Evolutionary conservation across 371 early-diverging fungal genomes (phyloP).

Genomic region (Furculomyces boomerangus): DNA sequence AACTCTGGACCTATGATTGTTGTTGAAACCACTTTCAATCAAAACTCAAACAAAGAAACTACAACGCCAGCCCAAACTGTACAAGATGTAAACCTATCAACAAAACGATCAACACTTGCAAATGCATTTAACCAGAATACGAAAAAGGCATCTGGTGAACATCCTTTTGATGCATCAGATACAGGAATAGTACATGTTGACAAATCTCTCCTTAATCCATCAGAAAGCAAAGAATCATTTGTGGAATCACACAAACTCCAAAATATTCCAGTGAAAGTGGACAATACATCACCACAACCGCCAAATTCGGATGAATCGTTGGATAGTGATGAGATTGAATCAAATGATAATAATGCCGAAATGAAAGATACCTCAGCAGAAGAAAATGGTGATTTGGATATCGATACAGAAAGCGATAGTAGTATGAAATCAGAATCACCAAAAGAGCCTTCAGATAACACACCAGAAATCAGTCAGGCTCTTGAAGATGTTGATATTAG

Average conservation of each 20-base stretch:
- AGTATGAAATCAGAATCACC: too few relatives aligned
- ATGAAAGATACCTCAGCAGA: too few relatives aligned
- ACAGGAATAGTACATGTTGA: slow-evolving; percentile 19
- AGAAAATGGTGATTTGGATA: too few relatives aligned
- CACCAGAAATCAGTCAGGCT: too few relatives aligned
- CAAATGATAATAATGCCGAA: too few relatives aligned
- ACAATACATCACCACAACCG: background rate
- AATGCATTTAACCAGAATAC: background rate
- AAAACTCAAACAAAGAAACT: background rate
- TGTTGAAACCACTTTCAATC: too few relatives aligned
- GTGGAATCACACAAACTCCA: background rate
- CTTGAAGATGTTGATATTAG: too few relatives aligned
- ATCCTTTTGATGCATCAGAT: slow-evolving; percentile 21
- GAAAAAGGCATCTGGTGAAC: background rate
- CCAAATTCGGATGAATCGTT: too few relatives aligned
- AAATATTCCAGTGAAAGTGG: background rate
- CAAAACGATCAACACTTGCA: background rate
- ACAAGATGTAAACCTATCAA: background rate
- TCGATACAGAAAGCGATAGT: too few relatives aligned
- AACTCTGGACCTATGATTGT: background rate
- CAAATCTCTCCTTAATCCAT: background rate
- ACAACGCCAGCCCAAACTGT: slow-evolving; percentile 1
- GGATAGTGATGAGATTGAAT: too few relatives aligned
- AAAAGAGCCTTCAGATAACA: too few relatives aligned
- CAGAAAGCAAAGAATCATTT: background rate